phyloP scores from a whole-genome alignment of 2,329 filamentous ascomycete species.

The Fusarium temperatum region DNA sequence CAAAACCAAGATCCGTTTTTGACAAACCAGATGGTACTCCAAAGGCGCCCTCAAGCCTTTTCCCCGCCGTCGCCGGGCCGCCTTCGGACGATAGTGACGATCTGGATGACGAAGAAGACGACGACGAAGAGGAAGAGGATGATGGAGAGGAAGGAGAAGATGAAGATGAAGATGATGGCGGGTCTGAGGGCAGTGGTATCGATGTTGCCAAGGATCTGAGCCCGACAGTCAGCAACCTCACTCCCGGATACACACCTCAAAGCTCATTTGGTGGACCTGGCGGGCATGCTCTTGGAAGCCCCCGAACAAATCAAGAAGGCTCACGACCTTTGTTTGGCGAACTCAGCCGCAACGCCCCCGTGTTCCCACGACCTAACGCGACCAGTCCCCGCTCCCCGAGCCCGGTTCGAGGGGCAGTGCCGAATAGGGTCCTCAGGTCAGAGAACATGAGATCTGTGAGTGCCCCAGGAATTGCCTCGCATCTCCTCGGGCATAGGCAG shows the following conservation, averaged over 20 bases:
- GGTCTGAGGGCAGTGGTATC: constrained; percentile 68
- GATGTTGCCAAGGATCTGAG: constrained; percentile 72
- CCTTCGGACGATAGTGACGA: constrained; percentile 54
- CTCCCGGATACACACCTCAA: constrained; percentile 63
- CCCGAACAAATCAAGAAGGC: constrained; percentile 54
- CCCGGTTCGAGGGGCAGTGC: constrained; percentile 69
- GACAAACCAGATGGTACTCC: constrained; percentile 49
- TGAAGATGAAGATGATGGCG: constrained; percentile 59
- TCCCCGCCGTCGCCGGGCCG: constrained; percentile 50
- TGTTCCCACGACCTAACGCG: constrained; percentile 63
- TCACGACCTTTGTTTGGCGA: constrained; percentile 64
- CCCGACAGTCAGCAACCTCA: constrained; percentile 56
- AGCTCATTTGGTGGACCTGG: constrained; percentile 66
- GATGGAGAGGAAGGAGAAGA: constrained; percentile 56
- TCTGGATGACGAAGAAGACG: constrained; percentile 45
- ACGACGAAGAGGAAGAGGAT: constrained; percentile 53
- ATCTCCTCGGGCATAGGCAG: constrained; percentile 57
- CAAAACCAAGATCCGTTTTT: constrained; percentile 26
- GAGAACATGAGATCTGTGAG: constrained; percentile 67
- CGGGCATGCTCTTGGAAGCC: constrained; percentile 47
- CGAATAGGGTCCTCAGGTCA: constrained; percentile 57
- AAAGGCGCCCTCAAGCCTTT: constrained; percentile 41
- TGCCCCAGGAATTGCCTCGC: constrained; percentile 66
- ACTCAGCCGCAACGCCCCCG: constrained; percentile 58
- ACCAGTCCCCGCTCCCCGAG: constrained; percentile 78